Base-by-base conservation (phyloP, 2,329 filamentous ascomycete species). In the Colletotrichum navitas region DNA sequence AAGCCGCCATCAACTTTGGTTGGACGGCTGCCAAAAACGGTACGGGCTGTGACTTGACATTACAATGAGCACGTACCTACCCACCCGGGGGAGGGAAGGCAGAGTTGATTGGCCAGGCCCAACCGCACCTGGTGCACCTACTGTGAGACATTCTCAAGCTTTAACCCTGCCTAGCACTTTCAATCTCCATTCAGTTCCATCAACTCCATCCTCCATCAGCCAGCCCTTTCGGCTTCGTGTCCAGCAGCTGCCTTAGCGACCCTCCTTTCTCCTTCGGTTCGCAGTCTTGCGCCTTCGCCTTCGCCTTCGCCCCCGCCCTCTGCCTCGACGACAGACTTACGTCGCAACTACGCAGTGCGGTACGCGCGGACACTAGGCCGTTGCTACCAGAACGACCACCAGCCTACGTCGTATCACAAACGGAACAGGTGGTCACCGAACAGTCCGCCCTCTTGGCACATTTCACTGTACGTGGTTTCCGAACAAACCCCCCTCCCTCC, bases 361-460 rank as follows among this genome's bases (percentile, higher is more conserved):
- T 68, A 73, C 64, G 55, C 69, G 72, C 69, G 72, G 72, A 73
- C 69, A 59, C 64, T 63, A 62, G 65, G 66, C 55, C 36, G 66
- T 39, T 45, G 32, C 61, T 43, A 52, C 24, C 60, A 52, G 18
- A 39, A 65, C 49, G 26, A 61, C 36, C 34, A 34, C 16, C 55
- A 41, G 32, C 18, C 29, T 45, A 41, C 59, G 47, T 70, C 68
- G 64, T 60, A 55, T 64, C 60, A 49, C 43, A 34, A 36, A 59
- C 26, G 55, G 55, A 71, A 72, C 70, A 71, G 66, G 66, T 65
- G 66, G 66, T 60, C 66, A 58, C 47, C n/a, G 36, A 41, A 39
- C 24, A 47, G 63, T 47, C 62, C 45, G 61, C 67, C 62, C 43
- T 32, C 47, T 54, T 61, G 43, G 36, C 41, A 41, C 18, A 55